Percentiles rank a stretch among this genome's conserved stretches.
Evolutionary conservation across 2,329 filamentous ascomycete species (phyloP).

Genomic region (Alternaria incomplexa): DNA sequence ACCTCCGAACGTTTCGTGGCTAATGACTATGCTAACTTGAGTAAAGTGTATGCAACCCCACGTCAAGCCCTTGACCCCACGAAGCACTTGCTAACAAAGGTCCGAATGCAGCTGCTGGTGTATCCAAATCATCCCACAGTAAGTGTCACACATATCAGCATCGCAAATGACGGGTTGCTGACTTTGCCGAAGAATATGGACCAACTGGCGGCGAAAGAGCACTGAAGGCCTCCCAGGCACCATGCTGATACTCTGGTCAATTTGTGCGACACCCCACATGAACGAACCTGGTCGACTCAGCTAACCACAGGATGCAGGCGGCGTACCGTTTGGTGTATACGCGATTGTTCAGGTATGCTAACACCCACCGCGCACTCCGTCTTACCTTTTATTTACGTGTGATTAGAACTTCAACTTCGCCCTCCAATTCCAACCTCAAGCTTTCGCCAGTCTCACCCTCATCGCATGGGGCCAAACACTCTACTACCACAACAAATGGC

Average conservation of each 20-base stretch:
- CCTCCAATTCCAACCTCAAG: constrained; percentile 61
- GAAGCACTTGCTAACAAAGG: constrained; percentile 21
- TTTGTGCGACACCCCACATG: constrained; percentile 47
- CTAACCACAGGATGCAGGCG: constrained; percentile 25
- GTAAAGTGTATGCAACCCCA: constrained; percentile 28
- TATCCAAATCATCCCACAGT: constrained; percentile 50
- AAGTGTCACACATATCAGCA: constrained; percentile 18
- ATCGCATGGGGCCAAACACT: constrained; percentile 61
- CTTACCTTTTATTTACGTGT: neutral
- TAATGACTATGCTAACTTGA: constrained; percentile 18
- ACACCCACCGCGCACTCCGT: neutral
- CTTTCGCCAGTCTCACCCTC: constrained; percentile 58
- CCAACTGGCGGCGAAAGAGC: constrained; percentile 66
- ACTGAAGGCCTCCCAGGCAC: constrained; percentile 65
- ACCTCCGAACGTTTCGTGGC: neutral
- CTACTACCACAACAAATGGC: constrained; percentile 59
- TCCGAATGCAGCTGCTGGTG: constrained; percentile 47
- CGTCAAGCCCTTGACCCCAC: neutral
- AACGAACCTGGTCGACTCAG: neutral
- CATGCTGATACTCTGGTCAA: constrained; percentile 71
- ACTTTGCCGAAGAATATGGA: constrained; percentile 58
- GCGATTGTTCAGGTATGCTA: constrained; percentile 55
- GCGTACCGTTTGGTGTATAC: constrained; percentile 60
- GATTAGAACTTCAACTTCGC: constrained; percentile 61
- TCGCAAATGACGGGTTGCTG: constrained; percentile 4